Base-by-base conservation (phyloP, 257 asterid species). In the Capsicum chinense region DNA sequence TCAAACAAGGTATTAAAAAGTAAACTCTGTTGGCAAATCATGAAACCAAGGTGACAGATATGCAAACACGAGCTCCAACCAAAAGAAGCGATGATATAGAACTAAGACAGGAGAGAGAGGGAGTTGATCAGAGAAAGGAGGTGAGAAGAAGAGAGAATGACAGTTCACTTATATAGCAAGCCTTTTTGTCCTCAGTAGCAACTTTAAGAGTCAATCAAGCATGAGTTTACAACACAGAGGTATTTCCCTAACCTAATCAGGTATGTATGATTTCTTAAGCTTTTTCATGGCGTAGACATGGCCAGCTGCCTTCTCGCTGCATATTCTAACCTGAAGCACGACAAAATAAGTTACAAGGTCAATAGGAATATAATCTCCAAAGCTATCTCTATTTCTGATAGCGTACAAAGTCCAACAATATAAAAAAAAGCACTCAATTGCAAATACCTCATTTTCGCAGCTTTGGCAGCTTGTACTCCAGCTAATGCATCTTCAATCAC, bases 261-360 rank as follows among this genome's bases (percentile, higher is more conserved):
- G 98, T 98, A 96, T 96, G 90, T 96, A 98, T 7, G 99, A 94
- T 86, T 95, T 95, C 93, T 94, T 95, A 76, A 95, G 98, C 89
- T 95, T 95, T 88, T 95, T 95, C 99, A 95, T 95, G 88, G 99
- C 99, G 56, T 92, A 95, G 56, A 95, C 98, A 89, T 95, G 94
- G 82, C 94, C 84, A 69, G 97, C 93, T 79, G 97, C 87, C 91
- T 94, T 96, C 91, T 96, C 99, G 84, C 93, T 87, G 86, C 99
- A 96, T 71, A 96, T 85, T 85, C 98, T 93, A 84, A 96, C 99
- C 99, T 95, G 94, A 84, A 87, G 58, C 47, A 56, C 39, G 82
- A 54, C 64, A 54, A 76, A 13, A 78, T 26, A 78, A 54, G 33
- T 54, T 21, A 56, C 44, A 62, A 82, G 64, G 62, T 17, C 26